phyloP scores from a whole-genome alignment of 2,329 filamentous ascomycete genomes.

The Botrytis paeoniae region DNA sequence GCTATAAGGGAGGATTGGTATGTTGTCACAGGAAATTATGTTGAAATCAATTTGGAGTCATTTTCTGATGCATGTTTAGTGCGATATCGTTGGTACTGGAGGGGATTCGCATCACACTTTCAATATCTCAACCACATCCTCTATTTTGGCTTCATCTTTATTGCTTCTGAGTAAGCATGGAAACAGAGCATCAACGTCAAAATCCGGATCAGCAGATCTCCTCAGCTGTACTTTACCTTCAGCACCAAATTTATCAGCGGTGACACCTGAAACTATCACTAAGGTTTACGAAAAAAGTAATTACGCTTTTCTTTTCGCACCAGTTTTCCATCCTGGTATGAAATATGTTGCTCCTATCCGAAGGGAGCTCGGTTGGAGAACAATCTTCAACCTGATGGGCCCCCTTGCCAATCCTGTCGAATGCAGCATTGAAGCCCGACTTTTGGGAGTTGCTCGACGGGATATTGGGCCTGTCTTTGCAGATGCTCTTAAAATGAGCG shows the following conservation, averaged over 20 bases:
- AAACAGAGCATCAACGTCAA: conserved; percentile 91
- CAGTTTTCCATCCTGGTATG: conserved; percentile 95
- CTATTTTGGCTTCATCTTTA: conserved; percentile 82
- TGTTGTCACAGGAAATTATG: conserved; percentile 37
- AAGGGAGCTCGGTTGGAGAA: conserved; percentile 86
- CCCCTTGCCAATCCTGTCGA: conserved; percentile 90
- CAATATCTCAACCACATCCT: conserved; percentile 95
- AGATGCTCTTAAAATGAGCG: conserved; percentile 73
- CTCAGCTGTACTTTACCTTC: conserved; percentile 71
- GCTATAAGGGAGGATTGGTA: conserved; percentile 81
- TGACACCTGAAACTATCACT: conserved; percentile 68
- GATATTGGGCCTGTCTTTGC: conserved; percentile 87
- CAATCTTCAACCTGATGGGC: conserved; percentile 95
- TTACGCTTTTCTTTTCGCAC: conserved; percentile 94
- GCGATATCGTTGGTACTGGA: conserved; percentile 96
- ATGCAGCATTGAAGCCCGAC: conserved; percentile 77
- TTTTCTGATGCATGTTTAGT: conserved; percentile 41
- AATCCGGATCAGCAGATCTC: conserved; percentile 92
- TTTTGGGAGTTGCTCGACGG: conserved; percentile 88
- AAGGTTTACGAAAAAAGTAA: conserved; percentile 76
- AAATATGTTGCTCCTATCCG: conserved; percentile 81
- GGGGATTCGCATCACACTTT: conserved; percentile 97
- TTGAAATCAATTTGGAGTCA: neutral
- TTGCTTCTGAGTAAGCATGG: conserved; percentile 92
- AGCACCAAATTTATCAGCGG: conserved; percentile 69